phyloP scores from a whole-genome alignment of 495 filamentous ascomycete species.

The Parmelia sp. region DNA sequence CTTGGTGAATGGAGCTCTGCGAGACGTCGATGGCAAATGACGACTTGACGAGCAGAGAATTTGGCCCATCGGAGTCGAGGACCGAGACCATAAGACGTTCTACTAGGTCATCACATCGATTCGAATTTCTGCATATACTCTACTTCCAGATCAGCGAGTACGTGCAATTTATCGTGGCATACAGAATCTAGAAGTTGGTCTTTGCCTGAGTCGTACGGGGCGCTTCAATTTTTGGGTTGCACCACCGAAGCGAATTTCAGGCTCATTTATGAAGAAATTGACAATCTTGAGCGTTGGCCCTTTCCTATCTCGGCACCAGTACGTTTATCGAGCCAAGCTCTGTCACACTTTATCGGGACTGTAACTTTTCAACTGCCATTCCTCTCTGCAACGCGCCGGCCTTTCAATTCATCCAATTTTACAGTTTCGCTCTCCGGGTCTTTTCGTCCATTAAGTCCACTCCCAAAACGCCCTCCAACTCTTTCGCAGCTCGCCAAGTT shows the following conservation, averaged over 20 bases:
- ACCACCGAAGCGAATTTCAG: not conserved
- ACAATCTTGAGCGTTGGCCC: not conserved
- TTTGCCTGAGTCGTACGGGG: not conserved
- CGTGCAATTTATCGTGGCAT: not conserved
- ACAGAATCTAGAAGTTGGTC: not conserved
- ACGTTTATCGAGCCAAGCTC: not conserved
- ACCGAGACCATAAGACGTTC: not conserved
- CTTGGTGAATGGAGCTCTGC: not conserved
- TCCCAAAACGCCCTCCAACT: constrained; percentile 50
- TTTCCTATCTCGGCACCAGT: not conserved
- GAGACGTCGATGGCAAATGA: not conserved
- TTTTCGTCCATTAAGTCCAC: constrained; percentile 47
- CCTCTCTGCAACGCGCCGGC: not conserved
- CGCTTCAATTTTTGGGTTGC: not conserved
- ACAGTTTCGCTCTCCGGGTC: constrained; percentile 25
- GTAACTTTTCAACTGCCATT: not conserved
- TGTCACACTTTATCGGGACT: not conserved
- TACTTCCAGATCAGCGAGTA: not conserved
- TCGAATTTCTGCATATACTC: not conserved
- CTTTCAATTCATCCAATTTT: not conserved
- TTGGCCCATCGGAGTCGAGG: not conserved
- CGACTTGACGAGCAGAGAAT: not conserved
- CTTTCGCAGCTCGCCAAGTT: constrained; percentile 66
- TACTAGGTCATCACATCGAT: not conserved
- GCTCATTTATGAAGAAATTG: not conserved